These are phyloP conservation scores for Pleurotus ostreatus DNA, from an alignment of 768 basidiomycete species.

Conservation along the genomic window DNA sequence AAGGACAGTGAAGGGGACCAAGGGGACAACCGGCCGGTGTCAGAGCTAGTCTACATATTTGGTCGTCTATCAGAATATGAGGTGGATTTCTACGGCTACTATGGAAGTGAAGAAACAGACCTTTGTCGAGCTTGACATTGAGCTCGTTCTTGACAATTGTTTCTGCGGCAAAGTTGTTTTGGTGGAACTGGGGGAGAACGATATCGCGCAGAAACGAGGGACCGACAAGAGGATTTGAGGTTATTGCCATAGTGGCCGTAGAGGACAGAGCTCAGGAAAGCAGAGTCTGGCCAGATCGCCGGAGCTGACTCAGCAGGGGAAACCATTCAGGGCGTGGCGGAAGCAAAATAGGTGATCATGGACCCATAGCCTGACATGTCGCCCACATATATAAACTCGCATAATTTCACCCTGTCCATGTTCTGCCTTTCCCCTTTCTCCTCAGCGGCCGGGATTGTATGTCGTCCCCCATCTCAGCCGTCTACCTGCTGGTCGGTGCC, in stretches of 20 bases:
- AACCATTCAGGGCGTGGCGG: neutral
- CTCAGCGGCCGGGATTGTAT: neutral
- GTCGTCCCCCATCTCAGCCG: constrained; percentile 12
- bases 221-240: constrained; percentile 46
- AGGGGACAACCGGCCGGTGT: constrained; percentile 86
- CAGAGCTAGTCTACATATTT: constrained; percentile 86
- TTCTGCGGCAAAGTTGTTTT: constrained; percentile 85
- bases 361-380: neutral
- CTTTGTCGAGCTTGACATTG: constrained; percentile 88
- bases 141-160: constrained; percentile 76
- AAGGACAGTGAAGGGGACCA: constrained; percentile 86
- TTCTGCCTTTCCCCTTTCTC: neutral
- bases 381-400: neutral
- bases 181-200: constrained; percentile 89
- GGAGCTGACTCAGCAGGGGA: neutral
- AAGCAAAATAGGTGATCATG: neutral
- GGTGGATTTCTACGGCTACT: neutral
- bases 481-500: neutral
- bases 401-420: neutral
- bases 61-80: constrained; percentile 59
- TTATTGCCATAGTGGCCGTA: constrained; percentile 26
- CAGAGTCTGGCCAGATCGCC: neutral
- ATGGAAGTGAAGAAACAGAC: constrained; percentile 29
- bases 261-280: neutral
- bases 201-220: constrained; percentile 64